phyloP scores from a whole-genome alignment of 2,329 filamentous ascomycete species.

The Pseudonectria foliicola region DNA sequence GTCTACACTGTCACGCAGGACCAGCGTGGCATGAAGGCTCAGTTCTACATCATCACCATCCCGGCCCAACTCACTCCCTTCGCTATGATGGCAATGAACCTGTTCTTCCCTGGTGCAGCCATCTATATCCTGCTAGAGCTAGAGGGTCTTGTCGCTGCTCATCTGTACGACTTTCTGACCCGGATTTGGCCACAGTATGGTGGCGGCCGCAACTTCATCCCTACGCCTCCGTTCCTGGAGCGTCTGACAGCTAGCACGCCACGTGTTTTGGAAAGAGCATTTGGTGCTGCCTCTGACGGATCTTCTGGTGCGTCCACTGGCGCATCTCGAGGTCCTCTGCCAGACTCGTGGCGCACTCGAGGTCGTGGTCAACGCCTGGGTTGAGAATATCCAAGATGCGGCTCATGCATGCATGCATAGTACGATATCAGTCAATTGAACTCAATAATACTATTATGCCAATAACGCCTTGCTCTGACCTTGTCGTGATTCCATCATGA shows the following conservation, averaged over 20 bases:
- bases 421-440: constrained; percentile 2
- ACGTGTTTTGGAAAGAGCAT: constrained; percentile 10
- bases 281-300: constrained; percentile 44
- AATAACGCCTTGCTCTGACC: constrained; percentile 13
- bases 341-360: constrained; percentile 57
- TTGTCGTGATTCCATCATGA: neutral
- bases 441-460: constrained; percentile 1
- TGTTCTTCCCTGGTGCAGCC: constrained; percentile 57
- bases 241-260: constrained; percentile 49
- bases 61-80: constrained; percentile 76
- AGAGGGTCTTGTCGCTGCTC: constrained; percentile 78
- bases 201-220: constrained; percentile 68
- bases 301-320: constrained; percentile 35
- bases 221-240: constrained; percentile 66
- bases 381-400: constrained; percentile 15
- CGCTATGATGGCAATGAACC: constrained; percentile 67
- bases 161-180: constrained; percentile 84
- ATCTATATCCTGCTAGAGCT: constrained; percentile 53
- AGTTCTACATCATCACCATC: constrained; percentile 77
- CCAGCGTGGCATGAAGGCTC: constrained; percentile 66
- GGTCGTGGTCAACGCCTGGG: constrained; percentile 58
- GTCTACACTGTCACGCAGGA: constrained; percentile 82
- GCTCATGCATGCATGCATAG: constrained; percentile 1
- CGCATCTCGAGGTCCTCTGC: constrained; percentile 42
- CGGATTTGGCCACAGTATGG: constrained; percentile 85